Conservation (phyloP, 225 moss, liverwort and hornwort species). For the Neckera pumila region DNA sequence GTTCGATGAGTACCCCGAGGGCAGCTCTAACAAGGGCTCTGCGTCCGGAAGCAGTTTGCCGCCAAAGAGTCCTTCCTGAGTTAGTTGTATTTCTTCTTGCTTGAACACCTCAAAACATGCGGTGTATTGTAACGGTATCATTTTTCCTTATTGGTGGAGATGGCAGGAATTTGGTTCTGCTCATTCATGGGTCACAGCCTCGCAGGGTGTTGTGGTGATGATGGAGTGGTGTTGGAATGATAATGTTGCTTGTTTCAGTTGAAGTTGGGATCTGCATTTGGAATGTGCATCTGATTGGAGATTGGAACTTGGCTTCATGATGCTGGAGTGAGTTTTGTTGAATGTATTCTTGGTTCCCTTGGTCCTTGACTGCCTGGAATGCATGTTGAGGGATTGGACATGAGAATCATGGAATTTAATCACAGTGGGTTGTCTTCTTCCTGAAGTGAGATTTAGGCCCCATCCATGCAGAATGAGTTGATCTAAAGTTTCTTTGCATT, state of each 20-base stretch:
- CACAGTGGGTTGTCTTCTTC: neutral
- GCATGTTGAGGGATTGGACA: neutral
- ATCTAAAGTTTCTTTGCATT: neutral
- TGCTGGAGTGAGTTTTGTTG: neutral
- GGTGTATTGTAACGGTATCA: slow-evolving; percentile 18
- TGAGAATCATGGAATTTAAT: neutral
- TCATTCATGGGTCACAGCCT: neutral
- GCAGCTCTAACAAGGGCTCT: neutral
- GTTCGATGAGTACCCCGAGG: slow-evolving; percentile 15
- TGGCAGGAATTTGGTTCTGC: neutral
- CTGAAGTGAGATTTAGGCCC: neutral
- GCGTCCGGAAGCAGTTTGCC: slow-evolving; percentile 9
- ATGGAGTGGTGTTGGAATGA: neutral
- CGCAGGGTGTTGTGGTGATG: neutral
- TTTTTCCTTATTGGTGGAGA: slow-evolving; percentile 2
- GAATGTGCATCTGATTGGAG: neutral
- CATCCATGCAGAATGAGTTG: neutral
- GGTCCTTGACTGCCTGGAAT: neutral
- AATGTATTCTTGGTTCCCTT: neutral
- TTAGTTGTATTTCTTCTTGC: neutral
- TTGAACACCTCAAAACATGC: neutral
- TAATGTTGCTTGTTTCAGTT: neutral
- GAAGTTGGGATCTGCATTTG: no score
- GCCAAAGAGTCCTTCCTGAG: neutral
- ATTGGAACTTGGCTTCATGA: neutral